phyloP scores from a whole-genome alignment of 345 rosid species.

The Salix purpurea region DNA sequence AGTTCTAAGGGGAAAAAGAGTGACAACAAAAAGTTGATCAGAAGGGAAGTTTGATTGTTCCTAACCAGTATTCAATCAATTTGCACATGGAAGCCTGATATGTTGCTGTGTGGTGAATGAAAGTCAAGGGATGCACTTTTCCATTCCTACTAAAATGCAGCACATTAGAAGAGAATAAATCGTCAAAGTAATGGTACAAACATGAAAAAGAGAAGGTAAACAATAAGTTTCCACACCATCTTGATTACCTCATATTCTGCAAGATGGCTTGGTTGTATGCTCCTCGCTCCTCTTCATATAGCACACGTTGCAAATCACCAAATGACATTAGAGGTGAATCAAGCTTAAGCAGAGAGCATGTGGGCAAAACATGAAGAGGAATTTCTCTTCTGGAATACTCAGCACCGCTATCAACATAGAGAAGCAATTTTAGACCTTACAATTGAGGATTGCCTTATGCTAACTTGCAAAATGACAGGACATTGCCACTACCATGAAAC shows the following conservation, averaged over 20 bases:
- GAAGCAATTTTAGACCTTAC: slow-evolving; percentile 23
- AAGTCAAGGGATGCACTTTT: slow-evolving; percentile 81
- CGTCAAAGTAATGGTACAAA: not conserved
- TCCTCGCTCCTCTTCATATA: slow-evolving; percentile 78
- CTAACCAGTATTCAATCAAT: slow-evolving; percentile 92
- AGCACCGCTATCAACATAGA: slow-evolving; percentile 61
- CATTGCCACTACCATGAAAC: not conserved
- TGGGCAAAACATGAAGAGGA: slow-evolving; percentile 73
- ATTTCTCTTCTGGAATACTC: slow-evolving; percentile 83
- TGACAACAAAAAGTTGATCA: slow-evolving; percentile 1
- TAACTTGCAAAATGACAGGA: not conserved
- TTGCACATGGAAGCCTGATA: slow-evolving; percentile 98
- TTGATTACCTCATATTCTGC: slow-evolving; percentile 64
- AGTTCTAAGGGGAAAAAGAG: slow-evolving; percentile 9
- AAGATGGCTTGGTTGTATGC: slow-evolving; percentile 76
- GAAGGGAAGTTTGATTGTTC: slow-evolving; percentile 1
- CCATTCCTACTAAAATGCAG: slow-evolving; percentile 50
- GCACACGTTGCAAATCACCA: slow-evolving; percentile 78
- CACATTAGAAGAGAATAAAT: slow-evolving; percentile 10
- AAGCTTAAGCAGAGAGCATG: slow-evolving; percentile 62
- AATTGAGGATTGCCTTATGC: slow-evolving; percentile 1
- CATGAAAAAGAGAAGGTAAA: not conserved
- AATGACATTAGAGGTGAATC: slow-evolving; percentile 75
- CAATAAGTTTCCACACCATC: not conserved
- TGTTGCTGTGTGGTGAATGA: slow-evolving; percentile 87